Conservation (phyloP, 2,329 filamentous ascomycete genomes). For the Lachnellula arida region DNA sequence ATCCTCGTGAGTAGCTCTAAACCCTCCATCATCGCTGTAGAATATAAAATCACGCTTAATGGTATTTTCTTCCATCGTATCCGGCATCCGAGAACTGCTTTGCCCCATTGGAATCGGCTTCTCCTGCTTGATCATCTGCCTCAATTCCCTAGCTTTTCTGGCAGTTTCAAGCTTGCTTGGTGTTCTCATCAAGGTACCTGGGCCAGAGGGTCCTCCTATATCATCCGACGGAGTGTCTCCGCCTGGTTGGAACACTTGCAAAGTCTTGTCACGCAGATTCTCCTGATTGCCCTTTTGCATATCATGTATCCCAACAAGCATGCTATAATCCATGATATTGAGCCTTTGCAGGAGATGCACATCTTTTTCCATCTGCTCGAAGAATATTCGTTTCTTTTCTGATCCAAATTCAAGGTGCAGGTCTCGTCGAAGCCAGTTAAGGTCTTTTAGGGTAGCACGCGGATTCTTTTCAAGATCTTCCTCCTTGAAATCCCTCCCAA, state of each 20-base stretch:
- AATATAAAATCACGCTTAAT: slow-evolving; percentile 72
- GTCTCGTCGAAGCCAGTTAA: slow-evolving; percentile 90
- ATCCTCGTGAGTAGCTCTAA: slow-evolving; percentile 88
- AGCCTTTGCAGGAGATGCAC: slow-evolving; percentile 81
- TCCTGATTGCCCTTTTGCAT: slow-evolving; percentile 88
- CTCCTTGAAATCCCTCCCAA: slow-evolving; percentile 87
- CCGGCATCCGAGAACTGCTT: slow-evolving; percentile 79
- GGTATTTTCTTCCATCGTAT: slow-evolving; percentile 74
- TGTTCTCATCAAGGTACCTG: slow-evolving; percentile 70
- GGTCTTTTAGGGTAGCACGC: slow-evolving; percentile 87
- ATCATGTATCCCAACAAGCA: slow-evolving; percentile 92
- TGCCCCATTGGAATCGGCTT: slow-evolving; percentile 90
- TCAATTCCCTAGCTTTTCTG: slow-evolving; percentile 82
- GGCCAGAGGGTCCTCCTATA: slow-evolving; percentile 27
- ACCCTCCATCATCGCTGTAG: slow-evolving; percentile 90
- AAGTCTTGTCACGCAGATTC: slow-evolving; percentile 80
- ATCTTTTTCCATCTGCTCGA: slow-evolving; percentile 83
- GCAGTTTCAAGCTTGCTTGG: slow-evolving; percentile 91
- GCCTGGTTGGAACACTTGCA: slow-evolving; percentile 90
- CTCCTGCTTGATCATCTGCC: slow-evolving; percentile 89
- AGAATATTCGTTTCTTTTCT: slow-evolving; percentile 79
- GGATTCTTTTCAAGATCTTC: slow-evolving; percentile 85
- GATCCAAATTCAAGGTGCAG: slow-evolving; percentile 84
- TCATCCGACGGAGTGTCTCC: slow-evolving; percentile 61
- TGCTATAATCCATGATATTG: slow-evolving; percentile 98